These are phyloP conservation scores for Pythium rhizo-oryzae DNA, from an alignment of 352 stramenopile genomes.

Conservation along the genomic window DNA sequence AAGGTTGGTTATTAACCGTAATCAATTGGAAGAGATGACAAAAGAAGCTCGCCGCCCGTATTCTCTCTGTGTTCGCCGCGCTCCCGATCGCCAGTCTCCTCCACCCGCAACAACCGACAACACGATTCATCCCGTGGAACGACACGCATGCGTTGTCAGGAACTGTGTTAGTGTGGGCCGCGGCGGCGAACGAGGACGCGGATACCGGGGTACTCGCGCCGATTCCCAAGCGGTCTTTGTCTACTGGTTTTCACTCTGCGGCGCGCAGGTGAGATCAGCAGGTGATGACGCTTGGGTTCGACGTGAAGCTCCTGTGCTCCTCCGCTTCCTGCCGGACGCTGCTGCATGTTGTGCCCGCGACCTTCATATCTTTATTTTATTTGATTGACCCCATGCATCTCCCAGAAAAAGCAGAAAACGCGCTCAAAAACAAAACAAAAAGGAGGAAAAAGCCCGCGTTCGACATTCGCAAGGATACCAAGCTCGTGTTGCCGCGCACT, in stretches of 20 bases:
- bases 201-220: neutral
- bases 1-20: conserved; percentile 37
- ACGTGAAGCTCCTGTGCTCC: neutral
- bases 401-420: conserved; percentile 36
- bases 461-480: neutral
- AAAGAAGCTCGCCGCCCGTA: conserved; percentile 21
- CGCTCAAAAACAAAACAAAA: conserved; percentile 36
- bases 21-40: conserved; percentile 40
- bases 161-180: conserved; percentile 21
- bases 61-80: conserved; percentile 16
- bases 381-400: conserved; percentile 20
- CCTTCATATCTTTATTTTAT: conserved; percentile 23
- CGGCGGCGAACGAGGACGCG: conserved; percentile 3
- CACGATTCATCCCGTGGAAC: neutral
- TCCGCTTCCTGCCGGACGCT: neutral
- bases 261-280: conserved; percentile 7
- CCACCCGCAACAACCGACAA: neutral
- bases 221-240: neutral
- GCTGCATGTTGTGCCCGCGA: conserved; percentile 5
- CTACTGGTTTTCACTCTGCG: neutral
- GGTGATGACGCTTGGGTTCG: neutral
- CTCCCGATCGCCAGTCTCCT: neutral
- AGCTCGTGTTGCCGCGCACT: neutral
- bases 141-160: conserved; percentile 7
- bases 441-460: conserved; percentile 31